Evolutionary conservation across 257 asterid species (phyloP), one percentile per base, ranked within the genome.

Genomic region (Scutellaria minor): DNA sequence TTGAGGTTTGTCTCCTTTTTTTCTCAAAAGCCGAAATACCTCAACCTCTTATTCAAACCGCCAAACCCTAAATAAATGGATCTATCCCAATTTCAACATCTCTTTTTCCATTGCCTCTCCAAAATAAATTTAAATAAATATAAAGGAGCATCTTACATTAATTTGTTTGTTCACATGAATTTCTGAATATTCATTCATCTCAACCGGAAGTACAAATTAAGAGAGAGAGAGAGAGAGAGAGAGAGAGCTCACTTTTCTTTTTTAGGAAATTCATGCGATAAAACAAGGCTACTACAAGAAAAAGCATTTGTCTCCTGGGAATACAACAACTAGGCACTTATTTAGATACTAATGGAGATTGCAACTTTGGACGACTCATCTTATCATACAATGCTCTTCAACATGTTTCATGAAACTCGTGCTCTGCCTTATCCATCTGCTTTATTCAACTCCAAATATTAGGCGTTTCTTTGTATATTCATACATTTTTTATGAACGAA

Each of bases 271-370:
- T 77, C 74, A 79, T 59, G 71, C 18, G 24, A 63, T 40, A 71
- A 79, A 73, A 79, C 71, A 76, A 73, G 57, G 62, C 47, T 46
- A 61, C 73, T 46, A 61, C 73, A 80, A 54, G 41, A 78, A 40
- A 77, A 68, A 71, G 82, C 66, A 71, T 64, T 84, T 60, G 85
- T 80, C 81, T 77, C 39, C 40, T 52, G 74, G 53, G 81, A 69
- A 76, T 41, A 71, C 64, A 73, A 78, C 88, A 75, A 78, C 72
- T 9, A 59, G 73, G 84, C 88, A 73, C 89, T 79, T 74, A 85
- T 83, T 80, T 85, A 76, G 68, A 73, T 75, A 82, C 72, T 69
- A 80, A 67, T 55, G 75, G 82, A 51, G 65, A 70, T 18, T 44
- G 66, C 56, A 22, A 54, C 51, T 65, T 77, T 65, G 9, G 22